Base-by-base conservation (phyloP, 2,329 filamentous ascomycete species). In the Neurospora sp. region DNA sequence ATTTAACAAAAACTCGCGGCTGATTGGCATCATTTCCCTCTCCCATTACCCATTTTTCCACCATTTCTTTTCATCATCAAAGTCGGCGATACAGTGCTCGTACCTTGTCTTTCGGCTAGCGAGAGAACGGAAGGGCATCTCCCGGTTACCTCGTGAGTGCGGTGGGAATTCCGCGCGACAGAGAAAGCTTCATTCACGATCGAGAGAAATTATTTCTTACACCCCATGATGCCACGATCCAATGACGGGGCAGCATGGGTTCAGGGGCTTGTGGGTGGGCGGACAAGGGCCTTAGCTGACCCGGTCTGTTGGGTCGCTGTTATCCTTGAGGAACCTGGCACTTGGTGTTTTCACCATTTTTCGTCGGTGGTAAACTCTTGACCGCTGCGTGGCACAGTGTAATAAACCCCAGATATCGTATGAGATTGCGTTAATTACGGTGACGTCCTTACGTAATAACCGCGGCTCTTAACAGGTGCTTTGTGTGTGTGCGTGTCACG, bases 271-370 rank as follows among this genome's bases (percentile, higher is more conserved):
- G 15, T 62, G 28, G 52, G 23, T 33, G 52, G 52, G 15, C 28
- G 52, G 52, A 62, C 52, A 62, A 62, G 52, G 52, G 28, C 52
- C 52, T 62, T 67, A 67, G 66, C 37, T 67, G 66, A 66, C 36
- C 66, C 66, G n/a, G 36, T 66, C 66, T 39, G 36, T 66, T 66
- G 66, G 52, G 52, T 62, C 52, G 28, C 28, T 28, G 28, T 28
- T 28, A 28, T 36, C 1, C 12, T 62, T 52, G 19, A 19, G 12
- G 23, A 62, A 57, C 52, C 33, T 57, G 23, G 52, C 52, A 62
- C 23, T 17, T 62, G 15, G 52, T 17, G 52, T 33, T 57, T 33
- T 33, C 52, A 57, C 19, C 52, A 17, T 33, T 33, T 33, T 4
- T 62, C 23, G 15, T 62, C 43, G 52, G 52, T 8, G 52, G 52